Percentiles rank a stretch among this genome's conserved stretches.
phyloP scores from a whole-genome alignment of 2,329 filamentous ascomycete genomes.

The Daldinia eschscholtzii region DNA sequence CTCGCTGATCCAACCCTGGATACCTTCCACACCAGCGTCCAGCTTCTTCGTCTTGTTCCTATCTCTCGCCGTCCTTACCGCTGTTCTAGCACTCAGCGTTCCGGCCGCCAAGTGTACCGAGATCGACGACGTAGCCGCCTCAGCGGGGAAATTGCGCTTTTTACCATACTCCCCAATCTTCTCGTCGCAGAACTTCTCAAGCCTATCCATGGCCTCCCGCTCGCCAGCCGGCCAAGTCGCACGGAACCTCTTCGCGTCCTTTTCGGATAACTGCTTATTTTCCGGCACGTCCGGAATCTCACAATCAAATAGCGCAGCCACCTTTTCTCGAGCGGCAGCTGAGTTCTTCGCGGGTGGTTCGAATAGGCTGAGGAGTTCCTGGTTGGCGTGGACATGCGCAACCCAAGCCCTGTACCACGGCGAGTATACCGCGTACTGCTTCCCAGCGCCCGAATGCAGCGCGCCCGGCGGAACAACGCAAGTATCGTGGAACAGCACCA shows the following conservation, averaged over 20 bases:
- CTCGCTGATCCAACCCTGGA: conserved; percentile 82
- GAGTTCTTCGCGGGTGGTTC: conserved; percentile 71
- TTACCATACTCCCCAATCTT: conserved; percentile 72
- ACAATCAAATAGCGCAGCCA: conserved; percentile 63
- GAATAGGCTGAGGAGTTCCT: conserved; percentile 72
- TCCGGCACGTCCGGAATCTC: conserved; percentile 71
- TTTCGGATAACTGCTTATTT: conserved; percentile 70
- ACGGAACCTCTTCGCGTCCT: conserved; percentile 69
- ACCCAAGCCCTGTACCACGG: conserved; percentile 88
- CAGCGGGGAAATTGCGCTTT: conserved; percentile 74
- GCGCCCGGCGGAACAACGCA: conserved; percentile 83
- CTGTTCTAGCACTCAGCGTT: conserved; percentile 75
- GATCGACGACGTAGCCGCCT: conserved; percentile 74
- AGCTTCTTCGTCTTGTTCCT: conserved; percentile 68
- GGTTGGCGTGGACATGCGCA: conserved; percentile 76
- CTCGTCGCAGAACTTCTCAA: conserved; percentile 76
- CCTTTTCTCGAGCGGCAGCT: conserved; percentile 54
- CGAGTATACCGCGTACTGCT: conserved; percentile 85
- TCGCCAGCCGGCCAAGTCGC: conserved; percentile 81
- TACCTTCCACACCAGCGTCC: conserved; percentile 74
- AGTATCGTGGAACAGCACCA: conserved; percentile 83
- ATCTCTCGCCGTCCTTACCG: conserved; percentile 71
- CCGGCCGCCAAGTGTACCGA: conserved; percentile 79
- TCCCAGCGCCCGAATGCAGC: conserved; percentile 75
- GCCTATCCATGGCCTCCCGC: conserved; percentile 73